A percentile compares a stretch with the other conserved stretches of the same genome.
Evolutionary conservation across 2,329 filamentous ascomycete species (phyloP).

Genomic region (Coniochaeta pulveracea): DNA sequence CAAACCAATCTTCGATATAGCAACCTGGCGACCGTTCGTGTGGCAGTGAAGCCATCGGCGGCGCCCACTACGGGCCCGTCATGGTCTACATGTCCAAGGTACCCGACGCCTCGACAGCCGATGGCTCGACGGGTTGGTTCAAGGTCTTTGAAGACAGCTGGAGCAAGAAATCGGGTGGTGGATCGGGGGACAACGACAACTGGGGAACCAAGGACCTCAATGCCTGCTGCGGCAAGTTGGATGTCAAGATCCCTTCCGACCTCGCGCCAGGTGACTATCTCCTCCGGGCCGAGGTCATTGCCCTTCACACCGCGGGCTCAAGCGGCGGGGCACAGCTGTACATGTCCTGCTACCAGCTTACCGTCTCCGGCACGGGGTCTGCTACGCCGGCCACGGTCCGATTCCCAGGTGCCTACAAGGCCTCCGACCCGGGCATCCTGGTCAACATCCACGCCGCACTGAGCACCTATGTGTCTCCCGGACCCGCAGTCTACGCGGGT

Average conservation of each 20-base stretch:
- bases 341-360: slow-evolving; percentile 27
- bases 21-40: slow-evolving; percentile 28
- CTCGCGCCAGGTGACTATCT: slow-evolving; percentile 28
- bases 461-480: slow-evolving; percentile 28
- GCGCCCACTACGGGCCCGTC: slow-evolving; percentile 41
- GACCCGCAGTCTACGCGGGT: slow-evolving; percentile 26
- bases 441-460: slow-evolving; percentile 34
- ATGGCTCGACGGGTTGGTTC: slow-evolving; percentile 33
- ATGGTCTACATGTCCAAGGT: slow-evolving; percentile 40
- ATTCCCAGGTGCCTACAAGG: slow-evolving; percentile 32
- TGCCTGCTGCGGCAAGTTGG: slow-evolving; percentile 26
- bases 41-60: slow-evolving; percentile 36
- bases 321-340: slow-evolving; percentile 23
- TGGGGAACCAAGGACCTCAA: slow-evolving; percentile 34
- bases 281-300: slow-evolving; percentile 35
- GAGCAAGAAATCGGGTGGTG: slow-evolving; percentile 19
- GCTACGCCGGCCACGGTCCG: slow-evolving; percentile 19
- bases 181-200: slow-evolving; percentile 28
- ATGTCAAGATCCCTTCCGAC: slow-evolving; percentile 21
- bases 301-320: slow-evolving; percentile 29
- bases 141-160: slow-evolving; percentile 38
- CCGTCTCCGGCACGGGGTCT: slow-evolving; percentile 17
- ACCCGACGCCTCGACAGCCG: slow-evolving; percentile 30
- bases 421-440: slow-evolving; percentile 32
- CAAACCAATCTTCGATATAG: slow-evolving; percentile 1